phyloP scores from a whole-genome alignment of 73 alveolate genomes.

The Paramecium biaurelia region DNA sequence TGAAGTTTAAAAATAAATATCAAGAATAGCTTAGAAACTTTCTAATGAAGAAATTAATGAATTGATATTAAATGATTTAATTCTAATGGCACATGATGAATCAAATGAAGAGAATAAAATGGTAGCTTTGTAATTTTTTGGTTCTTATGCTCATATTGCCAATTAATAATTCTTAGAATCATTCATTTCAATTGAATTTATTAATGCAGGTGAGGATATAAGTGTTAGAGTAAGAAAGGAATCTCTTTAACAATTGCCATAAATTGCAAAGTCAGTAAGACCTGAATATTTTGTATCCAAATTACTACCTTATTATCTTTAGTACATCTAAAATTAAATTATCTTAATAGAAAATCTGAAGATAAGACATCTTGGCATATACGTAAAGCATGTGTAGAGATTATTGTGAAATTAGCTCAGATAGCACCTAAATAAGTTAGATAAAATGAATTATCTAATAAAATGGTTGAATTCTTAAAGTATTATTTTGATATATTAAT shows the following conservation, averaged over 20 bases:
- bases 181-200: not conserved
- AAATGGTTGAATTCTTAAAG: conserved; percentile 68
- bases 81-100: conserved; percentile 31
- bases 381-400: conserved; percentile 86
- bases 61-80: not conserved
- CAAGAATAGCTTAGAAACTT: not conserved
- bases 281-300: not conserved
- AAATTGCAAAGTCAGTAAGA: not conserved
- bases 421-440: conserved; percentile 67
- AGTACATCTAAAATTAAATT: not conserved
- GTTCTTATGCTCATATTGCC: not conserved
- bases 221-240: conserved; percentile 11
- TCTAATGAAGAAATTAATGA: not conserved
- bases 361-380: conserved; percentile 85
- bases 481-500: conserved; percentile 53
- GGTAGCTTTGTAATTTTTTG: conserved; percentile 21
- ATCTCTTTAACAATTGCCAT: not conserved
- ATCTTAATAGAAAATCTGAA: conserved; percentile 61
- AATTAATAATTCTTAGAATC: conserved; percentile 6
- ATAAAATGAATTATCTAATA: conserved; percentile 66
- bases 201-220: conserved; percentile 26
- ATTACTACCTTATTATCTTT: not conserved
- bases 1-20: not conserved
- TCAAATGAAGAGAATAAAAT: conserved; percentile 28
- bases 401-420: conserved; percentile 70